These are phyloP conservation scores for Pugionium dolabratum DNA, from an alignment of 345 rosid species.

Conservation along the genomic window DNA sequence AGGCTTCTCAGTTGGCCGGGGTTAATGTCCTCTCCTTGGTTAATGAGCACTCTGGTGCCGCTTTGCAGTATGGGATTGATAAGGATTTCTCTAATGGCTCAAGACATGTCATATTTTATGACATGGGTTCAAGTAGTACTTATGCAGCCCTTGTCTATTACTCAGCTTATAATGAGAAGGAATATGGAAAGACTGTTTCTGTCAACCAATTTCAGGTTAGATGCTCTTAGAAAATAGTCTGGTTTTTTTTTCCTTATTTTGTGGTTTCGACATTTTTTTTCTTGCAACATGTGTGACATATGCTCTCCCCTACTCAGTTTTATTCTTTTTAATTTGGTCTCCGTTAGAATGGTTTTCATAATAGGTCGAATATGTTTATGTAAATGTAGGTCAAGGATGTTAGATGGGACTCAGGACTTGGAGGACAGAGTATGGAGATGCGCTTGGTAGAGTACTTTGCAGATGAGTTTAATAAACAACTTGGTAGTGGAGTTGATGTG, in stretches of 20 bases:
- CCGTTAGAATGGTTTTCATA: neutral
- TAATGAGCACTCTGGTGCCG: slow-evolving; percentile 94
- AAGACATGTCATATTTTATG: slow-evolving; percentile 86
- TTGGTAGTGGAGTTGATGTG: too few species aligned
- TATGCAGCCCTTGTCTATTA: slow-evolving; percentile 86
- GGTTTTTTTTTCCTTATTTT: neutral
- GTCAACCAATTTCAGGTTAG: slow-evolving; percentile 92
- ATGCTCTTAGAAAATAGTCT: neutral
- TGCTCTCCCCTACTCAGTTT: neutral
- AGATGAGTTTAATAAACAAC: too few species aligned
- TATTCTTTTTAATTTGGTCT: neutral
- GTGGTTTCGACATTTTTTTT: slow-evolving; percentile 12
- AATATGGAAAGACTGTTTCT: slow-evolving; percentile 83
- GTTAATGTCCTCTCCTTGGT: slow-evolving; percentile 77
- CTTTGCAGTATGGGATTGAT: slow-evolving; percentile 97
- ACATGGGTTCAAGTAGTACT: slow-evolving; percentile 93
- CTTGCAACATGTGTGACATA: neutral
- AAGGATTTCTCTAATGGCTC: slow-evolving; percentile 89
- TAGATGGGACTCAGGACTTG: slow-evolving; percentile 65
- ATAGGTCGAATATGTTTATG: neutral
- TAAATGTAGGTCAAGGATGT: slow-evolving; percentile 86
- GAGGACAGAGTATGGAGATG: too few species aligned
- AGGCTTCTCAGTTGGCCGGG: slow-evolving; percentile 92
- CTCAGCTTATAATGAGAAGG: slow-evolving; percentile 84
- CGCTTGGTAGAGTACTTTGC: too few species aligned